Percentiles rank a stretch among this genome's conserved stretches.
These are phyloP conservation scores for Vitis hybrid DNA, from an alignment of 177 flowering plant species.

Conservation along the genomic window DNA sequence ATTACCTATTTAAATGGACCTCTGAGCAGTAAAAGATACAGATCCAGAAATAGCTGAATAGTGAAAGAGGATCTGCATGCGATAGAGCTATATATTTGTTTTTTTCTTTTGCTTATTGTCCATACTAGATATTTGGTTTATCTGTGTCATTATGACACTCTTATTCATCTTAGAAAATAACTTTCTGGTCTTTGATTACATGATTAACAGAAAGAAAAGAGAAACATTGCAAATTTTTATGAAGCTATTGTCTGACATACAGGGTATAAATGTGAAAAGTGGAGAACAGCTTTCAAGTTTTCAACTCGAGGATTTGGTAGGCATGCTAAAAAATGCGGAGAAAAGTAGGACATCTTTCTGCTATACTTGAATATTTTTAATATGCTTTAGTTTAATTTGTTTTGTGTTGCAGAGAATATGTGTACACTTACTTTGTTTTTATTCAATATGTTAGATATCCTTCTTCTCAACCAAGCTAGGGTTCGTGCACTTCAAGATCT, in stretches of 20 bases:
- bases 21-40: too few species aligned
- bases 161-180: neutral
- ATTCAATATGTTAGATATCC: slow-evolving; percentile 53
- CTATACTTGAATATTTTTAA: slow-evolving; percentile 1
- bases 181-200: neutral
- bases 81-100: too few species aligned
- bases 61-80: too few species aligned
- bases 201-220: neutral
- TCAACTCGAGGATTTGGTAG: slow-evolving; percentile 65
- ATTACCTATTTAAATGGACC: too few species aligned
- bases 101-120: too few species aligned
- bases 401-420: neutral
- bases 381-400: slow-evolving; percentile 3
- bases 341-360: slow-evolving; percentile 53
- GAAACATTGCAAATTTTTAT: neutral
- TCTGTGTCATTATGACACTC: neutral
- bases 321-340: slow-evolving; percentile 85
- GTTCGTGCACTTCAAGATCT: slow-evolving; percentile 77
- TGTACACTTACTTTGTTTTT: neutral
- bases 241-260: slow-evolving; percentile 20
- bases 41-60: too few species aligned
- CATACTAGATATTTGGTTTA: slow-evolving; percentile 1
- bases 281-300: slow-evolving; percentile 48
- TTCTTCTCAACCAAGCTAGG: slow-evolving; percentile 89
- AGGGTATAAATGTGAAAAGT: slow-evolving; percentile 36